Evolutionary conservation across 495 filamentous ascomycete genomes (phyloP).

Genomic region (Xylaria bambusicola): DNA sequence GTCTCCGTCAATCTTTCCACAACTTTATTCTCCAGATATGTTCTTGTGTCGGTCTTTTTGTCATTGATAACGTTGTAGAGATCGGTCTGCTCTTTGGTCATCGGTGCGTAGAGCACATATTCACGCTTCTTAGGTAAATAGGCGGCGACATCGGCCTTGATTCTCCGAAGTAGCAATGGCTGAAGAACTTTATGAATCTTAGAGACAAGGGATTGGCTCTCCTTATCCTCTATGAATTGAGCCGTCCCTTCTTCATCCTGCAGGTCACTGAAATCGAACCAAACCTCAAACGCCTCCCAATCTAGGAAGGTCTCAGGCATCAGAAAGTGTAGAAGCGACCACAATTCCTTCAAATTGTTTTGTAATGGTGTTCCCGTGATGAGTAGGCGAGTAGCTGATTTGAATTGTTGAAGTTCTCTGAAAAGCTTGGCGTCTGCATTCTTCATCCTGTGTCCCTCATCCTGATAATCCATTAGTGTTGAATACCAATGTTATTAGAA

Average conservation of each 20-base stretch:
- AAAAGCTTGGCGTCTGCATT: conserved; percentile 94
- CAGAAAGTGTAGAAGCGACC: conserved; percentile 93
- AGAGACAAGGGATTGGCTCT: conserved; percentile 79
- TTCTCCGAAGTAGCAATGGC: conserved; percentile 81
- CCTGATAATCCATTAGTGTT: conserved; percentile 43
- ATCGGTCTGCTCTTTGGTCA: conserved; percentile 85
- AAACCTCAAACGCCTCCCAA: conserved; percentile 84
- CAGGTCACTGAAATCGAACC: conserved; percentile 94
- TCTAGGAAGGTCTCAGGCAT: conserved; percentile 90
- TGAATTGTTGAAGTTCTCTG: conserved; percentile 80
- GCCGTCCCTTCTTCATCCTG: conserved; percentile 71
- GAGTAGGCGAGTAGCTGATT: conserved; percentile 83
- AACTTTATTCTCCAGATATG: conserved; percentile 83
- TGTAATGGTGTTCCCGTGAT: conserved; percentile 95
- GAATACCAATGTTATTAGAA: background rate
- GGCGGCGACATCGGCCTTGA: conserved; percentile 91
- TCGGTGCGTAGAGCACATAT: conserved; percentile 89
- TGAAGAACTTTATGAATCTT: conserved; percentile 92
- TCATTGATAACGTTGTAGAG: conserved; percentile 84
- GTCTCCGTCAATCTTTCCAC: conserved; percentile 63
- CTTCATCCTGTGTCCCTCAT: conserved; percentile 96
- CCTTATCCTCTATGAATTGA: conserved; percentile 72
- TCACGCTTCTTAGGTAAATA: conserved; percentile 93
- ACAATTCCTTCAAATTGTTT: conserved; percentile 92
- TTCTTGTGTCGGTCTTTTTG: conserved; percentile 67